Percentiles rank a stretch among this genome's conserved stretches.
Evolutionary conservation across 495 filamentous ascomycete genomes (phyloP).

Genomic region (Paragyromitra xinjiangensis): DNA sequence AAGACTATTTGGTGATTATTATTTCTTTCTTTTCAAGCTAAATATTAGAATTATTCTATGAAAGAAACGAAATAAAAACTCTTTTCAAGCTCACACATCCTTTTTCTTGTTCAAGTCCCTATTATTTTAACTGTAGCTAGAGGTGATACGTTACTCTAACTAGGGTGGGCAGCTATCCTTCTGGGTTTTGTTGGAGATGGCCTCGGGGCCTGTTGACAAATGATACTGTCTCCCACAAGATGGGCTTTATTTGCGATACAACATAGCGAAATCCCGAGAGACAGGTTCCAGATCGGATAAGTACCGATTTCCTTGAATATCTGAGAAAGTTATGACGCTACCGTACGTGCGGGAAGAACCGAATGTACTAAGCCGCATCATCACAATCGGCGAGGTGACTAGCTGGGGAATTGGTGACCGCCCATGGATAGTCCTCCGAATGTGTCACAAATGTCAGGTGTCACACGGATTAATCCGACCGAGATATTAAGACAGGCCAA

Average conservation of each 20-base stretch:
- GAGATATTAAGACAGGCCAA: no score
- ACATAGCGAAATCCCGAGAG: conserved; percentile 23
- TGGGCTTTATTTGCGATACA: background rate
- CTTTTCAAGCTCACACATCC: conserved; percentile 1
- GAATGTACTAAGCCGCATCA: conserved; percentile 37
- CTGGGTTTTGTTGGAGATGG: background rate
- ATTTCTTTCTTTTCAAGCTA: conserved; percentile 15
- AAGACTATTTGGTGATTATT: conserved; percentile 15
- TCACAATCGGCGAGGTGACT: conserved; percentile 19
- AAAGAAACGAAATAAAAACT: conserved; percentile 9
- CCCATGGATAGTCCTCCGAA: background rate
- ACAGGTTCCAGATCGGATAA: conserved; percentile 25
- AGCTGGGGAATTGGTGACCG: conserved; percentile 21
- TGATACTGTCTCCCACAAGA: background rate
- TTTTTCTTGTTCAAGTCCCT: background rate
- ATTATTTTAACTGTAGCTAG: background rate
- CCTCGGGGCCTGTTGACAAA: conserved; percentile 26
- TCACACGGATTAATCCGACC: no score
- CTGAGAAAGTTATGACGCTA: conserved; percentile 28
- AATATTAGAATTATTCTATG: conserved; percentile 15
- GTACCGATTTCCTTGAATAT: conserved; percentile 22
- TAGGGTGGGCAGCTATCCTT: background rate
- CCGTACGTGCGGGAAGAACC: conserved; percentile 18
- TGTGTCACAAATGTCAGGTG: no score
- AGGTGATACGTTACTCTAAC: background rate